Base-by-base conservation (phyloP, 1,139 yeast species). In the Kazachstania sp. region DNA sequence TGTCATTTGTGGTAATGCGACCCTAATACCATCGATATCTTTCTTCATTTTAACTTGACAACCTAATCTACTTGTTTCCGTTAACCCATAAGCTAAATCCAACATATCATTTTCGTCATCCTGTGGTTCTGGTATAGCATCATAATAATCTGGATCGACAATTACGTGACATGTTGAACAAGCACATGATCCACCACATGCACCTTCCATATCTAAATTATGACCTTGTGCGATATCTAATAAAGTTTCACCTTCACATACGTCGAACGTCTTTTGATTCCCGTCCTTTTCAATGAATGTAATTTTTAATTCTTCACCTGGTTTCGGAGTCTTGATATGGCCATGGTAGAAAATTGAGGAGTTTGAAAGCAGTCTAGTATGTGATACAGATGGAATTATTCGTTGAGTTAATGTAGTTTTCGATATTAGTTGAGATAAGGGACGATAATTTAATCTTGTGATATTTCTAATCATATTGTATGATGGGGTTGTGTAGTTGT, bases 161-260 rank as follows among this genome's bases (percentile, higher is more conserved):
- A 92, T 92, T 49, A 92, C 83, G 69, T 92, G 98, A 65, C 98
- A 92, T 0, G 98, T 92, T 3, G 97, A 88, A 64, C 98, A 92
- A 1, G 98, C 98, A 72, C 98, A 92, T 2, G 97, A 87, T 2
- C 98, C 98, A 35, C 98, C 98, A 69, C 98, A 92, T 0, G 98
- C 98, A 41, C 98, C 95, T 65, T 92, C 98, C 90, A 92, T 88
- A 58, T 92, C 98, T 51, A 92, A 70, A 58, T 88, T 84, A 62
- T 90, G 71, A 3, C 95, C 95, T 69, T 92, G 98, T 6, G 97
- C 98, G 49, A 92, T 88, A 65, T 92, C 98, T 64, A 92, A 71
- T 41, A 92, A 63, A 43, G 90, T 82, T 62, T 92, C 98, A 9
- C 97, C 98, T 55, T 84, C 96, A 2, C 94, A 84, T 1, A 84